A percentile compares a stretch with the other conserved stretches of the same genome.
These are phyloP conservation scores for Stagonosporopsis vannaccii DNA, from an alignment of 2,329 filamentous ascomycete species.

Conservation along the genomic window DNA sequence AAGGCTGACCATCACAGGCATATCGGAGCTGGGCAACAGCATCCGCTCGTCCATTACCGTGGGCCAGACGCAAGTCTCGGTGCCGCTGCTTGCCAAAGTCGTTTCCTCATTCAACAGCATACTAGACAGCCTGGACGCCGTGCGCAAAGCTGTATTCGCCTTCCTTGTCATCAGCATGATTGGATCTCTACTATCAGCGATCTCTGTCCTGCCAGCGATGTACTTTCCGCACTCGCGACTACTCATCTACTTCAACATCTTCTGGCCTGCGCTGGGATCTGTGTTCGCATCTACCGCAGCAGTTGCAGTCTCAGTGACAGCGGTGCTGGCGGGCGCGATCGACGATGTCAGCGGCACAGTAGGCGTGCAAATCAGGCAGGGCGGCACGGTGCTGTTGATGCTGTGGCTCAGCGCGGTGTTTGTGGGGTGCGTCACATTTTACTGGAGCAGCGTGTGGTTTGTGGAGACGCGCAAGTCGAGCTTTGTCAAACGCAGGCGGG, in stretches of 20 bases:
- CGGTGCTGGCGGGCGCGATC: conserved; percentile 8
- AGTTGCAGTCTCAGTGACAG: conserved; percentile 19
- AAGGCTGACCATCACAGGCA: conserved; percentile 12
- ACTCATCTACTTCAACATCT: conserved; percentile 30
- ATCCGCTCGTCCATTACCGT: conserved; percentile 24
- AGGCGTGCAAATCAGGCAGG: conserved; percentile 17
- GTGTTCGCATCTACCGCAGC: conserved; percentile 25
- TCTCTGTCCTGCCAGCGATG: conserved; percentile 27
- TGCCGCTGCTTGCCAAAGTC: conserved; percentile 22
- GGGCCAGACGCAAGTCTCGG: conserved; percentile 24
- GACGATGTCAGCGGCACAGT: conserved; percentile 18
- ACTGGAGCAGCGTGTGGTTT: conserved; percentile 38
- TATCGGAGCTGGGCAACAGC: conserved; percentile 5
- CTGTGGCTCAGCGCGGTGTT: conserved; percentile 30
- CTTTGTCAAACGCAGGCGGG: conserved; percentile 25
- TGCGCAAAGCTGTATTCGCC: conserved; percentile 24
- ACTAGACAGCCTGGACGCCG: not conserved
- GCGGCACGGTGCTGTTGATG: conserved; percentile 24
- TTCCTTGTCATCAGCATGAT: conserved; percentile 29
- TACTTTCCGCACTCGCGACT: conserved; percentile 30
- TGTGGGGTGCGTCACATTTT: conserved; percentile 15
- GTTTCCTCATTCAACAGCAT: conserved; percentile 10
- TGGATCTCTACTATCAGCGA: conserved; percentile 15
- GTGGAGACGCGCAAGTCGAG: conserved; percentile 32
- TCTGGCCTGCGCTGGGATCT: conserved; percentile 21